Evolutionary conservation across 371 early-diverging fungal genomes (phyloP), one percentile per base, ranked within the genome.

Genomic region (Blastocladiella emersonii): DNA sequence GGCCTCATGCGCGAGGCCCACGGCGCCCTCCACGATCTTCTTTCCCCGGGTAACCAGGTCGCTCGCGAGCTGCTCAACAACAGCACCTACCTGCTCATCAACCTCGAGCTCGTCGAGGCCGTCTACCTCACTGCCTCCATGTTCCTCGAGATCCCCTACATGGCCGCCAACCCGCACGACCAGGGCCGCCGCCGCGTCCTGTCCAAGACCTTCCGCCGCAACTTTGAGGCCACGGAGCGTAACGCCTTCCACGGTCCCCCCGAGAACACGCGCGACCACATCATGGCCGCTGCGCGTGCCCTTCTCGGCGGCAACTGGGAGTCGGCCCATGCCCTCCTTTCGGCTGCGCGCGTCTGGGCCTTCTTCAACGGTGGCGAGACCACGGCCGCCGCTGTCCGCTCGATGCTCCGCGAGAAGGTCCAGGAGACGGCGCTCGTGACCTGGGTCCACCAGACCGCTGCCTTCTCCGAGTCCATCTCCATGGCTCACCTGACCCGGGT

Each of bases 41-140:
- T 85, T 96, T 96, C 75, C 78, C 96, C 61, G 75, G 97, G 65
- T 94, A 93, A 17, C 98, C 96, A 78, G 95, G 45, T 44, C 10
- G 95, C 63, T 73, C 91, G 45, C 85, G 86, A 66, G 72, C 80
- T 62, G 87, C 85, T 73, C 82, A 86, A 61, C 85, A 68, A 85
- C 89, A 70, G 97, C 32, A 95, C 95, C 91, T 95, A 95, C 78
- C 91, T 95, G 92, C 95, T 94, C 80, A 93, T 98, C 77, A 95
- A 96, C 80, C 76, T 95, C 67, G 98, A 98, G 74, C 83, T 98
- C 34, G 75, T 98, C 51, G 98, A 98, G 80, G 94, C 91, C 72
- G 91, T 91, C 37, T 95, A 92, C 76, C 77, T 96, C 72, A 90
- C 91, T 13, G 87, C 88, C 70, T 89, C 92, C 32, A 93, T 98